phyloP scores from a whole-genome alignment of 352 stramenopile species.

The Globisporangium echinulatum region DNA sequence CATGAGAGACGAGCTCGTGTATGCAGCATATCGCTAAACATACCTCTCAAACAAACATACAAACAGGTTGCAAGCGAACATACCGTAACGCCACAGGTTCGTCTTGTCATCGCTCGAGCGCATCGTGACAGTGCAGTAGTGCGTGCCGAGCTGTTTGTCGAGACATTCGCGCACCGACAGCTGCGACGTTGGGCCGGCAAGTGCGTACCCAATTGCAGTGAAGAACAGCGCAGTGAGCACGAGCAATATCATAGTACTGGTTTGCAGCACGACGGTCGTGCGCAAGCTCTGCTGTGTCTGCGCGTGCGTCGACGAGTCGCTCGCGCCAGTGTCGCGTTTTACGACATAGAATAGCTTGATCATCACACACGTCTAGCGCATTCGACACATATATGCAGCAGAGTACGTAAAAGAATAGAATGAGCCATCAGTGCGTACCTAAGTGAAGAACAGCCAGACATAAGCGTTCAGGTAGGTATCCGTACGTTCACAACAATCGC shows the following conservation, averaged over 20 bases:
- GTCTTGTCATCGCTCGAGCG: slow-evolving; percentile 21
- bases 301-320: not conserved
- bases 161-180: slow-evolving; percentile 21
- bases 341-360: slow-evolving; percentile 19
- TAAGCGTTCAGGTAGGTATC: not conserved
- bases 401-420: not conserved
- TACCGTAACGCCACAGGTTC: slow-evolving; percentile 44
- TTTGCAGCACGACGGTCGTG: slow-evolving; percentile 18
- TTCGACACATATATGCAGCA: not conserved
- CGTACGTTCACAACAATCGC: slow-evolving; percentile 32
- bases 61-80: not conserved
- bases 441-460: not conserved
- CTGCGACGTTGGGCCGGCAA: slow-evolving; percentile 4
- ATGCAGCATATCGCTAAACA: not conserved
- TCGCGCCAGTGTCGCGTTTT: slow-evolving; percentile 2
- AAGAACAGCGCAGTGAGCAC: slow-evolving; percentile 17
- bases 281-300: slow-evolving; percentile 8
- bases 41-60: not conserved
- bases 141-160: slow-evolving; percentile 18
- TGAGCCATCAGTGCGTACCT: too few species aligned
- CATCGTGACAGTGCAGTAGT: slow-evolving; percentile 35
- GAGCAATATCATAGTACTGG: slow-evolving; percentile 15
- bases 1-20: not conserved
- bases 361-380: slow-evolving; percentile 25
- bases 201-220: slow-evolving; percentile 15